Percentiles rank a stretch among this genome's conserved stretches.
Evolutionary conservation across 768 basidiomycete species (phyloP).

Genomic region (Termitomyces sp.): DNA sequence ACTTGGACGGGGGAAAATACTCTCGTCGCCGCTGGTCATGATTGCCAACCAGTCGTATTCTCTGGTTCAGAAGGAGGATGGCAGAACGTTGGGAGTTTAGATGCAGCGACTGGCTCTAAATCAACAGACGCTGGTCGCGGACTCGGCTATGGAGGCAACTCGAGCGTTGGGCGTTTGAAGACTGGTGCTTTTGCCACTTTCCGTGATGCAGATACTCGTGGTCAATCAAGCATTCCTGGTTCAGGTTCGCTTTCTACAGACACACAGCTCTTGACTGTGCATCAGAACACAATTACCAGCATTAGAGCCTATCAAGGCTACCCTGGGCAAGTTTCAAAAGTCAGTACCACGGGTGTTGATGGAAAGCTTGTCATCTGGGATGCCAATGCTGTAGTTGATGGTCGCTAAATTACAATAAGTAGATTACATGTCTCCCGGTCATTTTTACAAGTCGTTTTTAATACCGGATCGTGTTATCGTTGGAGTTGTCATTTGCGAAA

Average conservation of each 20-base stretch:
- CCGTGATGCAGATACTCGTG: conserved; percentile 85
- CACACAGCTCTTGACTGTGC: conserved; percentile 84
- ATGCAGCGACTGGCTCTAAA: conserved; percentile 62
- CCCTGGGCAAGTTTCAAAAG: conserved; percentile 59
- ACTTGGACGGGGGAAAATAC: conserved; percentile 82
- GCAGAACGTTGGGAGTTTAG: conserved; percentile 77
- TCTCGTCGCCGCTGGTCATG: conserved; percentile 92
- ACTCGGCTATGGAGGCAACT: conserved; percentile 43
- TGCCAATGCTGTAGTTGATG: conserved; percentile 50
- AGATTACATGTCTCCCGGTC: background rate
- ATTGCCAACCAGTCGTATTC: conserved; percentile 93
- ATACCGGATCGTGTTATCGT: conserved; percentile 25
- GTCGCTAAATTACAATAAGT: conserved; percentile 13
- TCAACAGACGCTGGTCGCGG: conserved; percentile 36
- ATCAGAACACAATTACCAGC: conserved; percentile 98
- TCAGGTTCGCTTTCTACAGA: conserved; percentile 34
- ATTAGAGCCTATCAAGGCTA: conserved; percentile 69
- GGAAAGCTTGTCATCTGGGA: conserved; percentile 93
- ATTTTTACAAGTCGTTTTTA: background rate
- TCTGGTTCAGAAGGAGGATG: conserved; percentile 74
- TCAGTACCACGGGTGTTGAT: conserved; percentile 93
- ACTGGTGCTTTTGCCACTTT: conserved; percentile 94
- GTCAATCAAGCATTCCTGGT: conserved; percentile 34
- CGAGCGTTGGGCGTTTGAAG: conserved; percentile 73
- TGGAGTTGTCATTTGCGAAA: conserved; percentile 17